phyloP scores from a whole-genome alignment of 768 basidiomycete genomes.

The Asterophora lycoperdoides region DNA sequence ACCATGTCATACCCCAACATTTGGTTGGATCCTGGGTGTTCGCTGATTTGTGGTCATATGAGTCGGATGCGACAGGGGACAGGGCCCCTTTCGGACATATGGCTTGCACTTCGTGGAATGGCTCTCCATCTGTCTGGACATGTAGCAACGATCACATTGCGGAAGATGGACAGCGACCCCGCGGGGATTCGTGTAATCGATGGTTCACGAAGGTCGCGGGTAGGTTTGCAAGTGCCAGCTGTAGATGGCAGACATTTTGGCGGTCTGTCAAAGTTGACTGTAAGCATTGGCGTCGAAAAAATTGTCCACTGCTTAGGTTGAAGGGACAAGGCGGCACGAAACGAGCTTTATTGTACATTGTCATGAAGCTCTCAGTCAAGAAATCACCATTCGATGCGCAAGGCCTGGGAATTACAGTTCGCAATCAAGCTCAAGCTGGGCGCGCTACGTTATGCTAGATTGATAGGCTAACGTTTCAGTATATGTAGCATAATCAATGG shows the following conservation, averaged over 20 bases:
- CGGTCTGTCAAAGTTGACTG: not conserved
- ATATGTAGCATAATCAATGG: too few relatives aligned
- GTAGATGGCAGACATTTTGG: not conserved
- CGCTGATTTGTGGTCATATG: not conserved
- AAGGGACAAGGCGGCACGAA: not conserved
- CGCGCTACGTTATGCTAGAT: too few relatives aligned
- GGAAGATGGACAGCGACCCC: not conserved
- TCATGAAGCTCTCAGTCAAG: too few relatives aligned
- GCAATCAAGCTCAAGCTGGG: too few relatives aligned
- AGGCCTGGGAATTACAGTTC: too few relatives aligned
- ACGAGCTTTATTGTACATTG: not conserved
- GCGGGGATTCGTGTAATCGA: not conserved
- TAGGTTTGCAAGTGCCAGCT: not conserved
- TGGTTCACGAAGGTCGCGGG: not conserved
- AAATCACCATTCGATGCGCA: too few relatives aligned
- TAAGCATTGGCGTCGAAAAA: not conserved
- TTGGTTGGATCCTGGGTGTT: slow-evolving; percentile 1
- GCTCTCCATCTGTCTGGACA: not conserved
- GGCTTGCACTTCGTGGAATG: not conserved
- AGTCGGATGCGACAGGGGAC: too few relatives aligned
- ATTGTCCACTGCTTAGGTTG: not conserved
- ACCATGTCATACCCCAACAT: not conserved
- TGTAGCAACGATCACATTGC: slow-evolving; percentile 3
- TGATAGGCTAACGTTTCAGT: too few relatives aligned
- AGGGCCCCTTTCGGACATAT: too few relatives aligned